phyloP scores from a whole-genome alignment of 495 filamentous ascomycete genomes.

The Chlorociboria aeruginascens region DNA sequence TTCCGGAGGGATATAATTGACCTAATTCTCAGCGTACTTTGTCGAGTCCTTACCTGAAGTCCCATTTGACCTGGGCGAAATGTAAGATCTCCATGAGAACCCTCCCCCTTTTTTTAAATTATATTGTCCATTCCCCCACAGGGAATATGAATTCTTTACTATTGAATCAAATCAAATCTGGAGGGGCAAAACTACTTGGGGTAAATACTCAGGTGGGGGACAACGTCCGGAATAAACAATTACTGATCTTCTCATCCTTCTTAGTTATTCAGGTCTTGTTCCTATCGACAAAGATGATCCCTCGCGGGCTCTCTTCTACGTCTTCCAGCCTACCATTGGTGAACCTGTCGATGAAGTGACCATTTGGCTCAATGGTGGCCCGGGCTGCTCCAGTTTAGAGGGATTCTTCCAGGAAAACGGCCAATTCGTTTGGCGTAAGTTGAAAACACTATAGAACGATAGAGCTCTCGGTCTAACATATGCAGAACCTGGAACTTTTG shows the following conservation, averaged over 20 bases:
- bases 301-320: slow-evolving; percentile 42
- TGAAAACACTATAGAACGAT: no score
- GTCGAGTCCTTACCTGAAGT: slow-evolving; percentile 55
- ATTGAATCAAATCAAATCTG: no score
- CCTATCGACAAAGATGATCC: slow-evolving; percentile 38
- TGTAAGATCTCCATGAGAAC: slow-evolving; percentile 3
- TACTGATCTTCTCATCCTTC: no score
- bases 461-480: no score
- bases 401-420: slow-evolving; percentile 59
- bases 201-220: no score
- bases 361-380: slow-evolving; percentile 39
- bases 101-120: no score
- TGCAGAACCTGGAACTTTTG: slow-evolving; percentile 32
- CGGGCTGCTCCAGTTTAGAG: slow-evolving; percentile 31
- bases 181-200: no score
- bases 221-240: no score
- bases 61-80: slow-evolving; percentile 53
- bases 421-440: slow-evolving; percentile 45
- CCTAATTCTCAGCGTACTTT: neutral
- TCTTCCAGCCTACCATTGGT: slow-evolving; percentile 46
- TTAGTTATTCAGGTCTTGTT: slow-evolving; percentile 44
- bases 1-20: no score
- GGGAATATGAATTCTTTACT: no score
- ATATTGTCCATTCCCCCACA: no score
- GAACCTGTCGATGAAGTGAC: slow-evolving; percentile 40